phyloP scores from a whole-genome alignment of 148 eudicot species.

The Beta vulgaris region DNA sequence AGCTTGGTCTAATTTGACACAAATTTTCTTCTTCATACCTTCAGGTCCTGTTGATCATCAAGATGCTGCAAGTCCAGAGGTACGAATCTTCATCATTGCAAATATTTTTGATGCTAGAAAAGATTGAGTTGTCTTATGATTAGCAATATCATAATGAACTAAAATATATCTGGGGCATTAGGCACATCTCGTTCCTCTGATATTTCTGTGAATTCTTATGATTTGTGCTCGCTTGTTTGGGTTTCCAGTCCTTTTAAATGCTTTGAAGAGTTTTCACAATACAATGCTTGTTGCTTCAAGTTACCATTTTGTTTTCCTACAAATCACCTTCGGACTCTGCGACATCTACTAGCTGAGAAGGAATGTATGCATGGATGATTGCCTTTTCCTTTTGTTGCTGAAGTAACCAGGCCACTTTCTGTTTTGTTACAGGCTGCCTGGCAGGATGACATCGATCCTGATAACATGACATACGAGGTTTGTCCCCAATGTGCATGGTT shows the following conservation, averaged over 20 bases:
- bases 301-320: neutral
- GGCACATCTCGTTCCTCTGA: too few species aligned
- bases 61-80: constrained; percentile 42
- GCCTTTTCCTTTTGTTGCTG: neutral
- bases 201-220: neutral
- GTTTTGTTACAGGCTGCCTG: constrained; percentile 42
- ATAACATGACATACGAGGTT: constrained; percentile 84
- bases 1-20: constrained; percentile 9
- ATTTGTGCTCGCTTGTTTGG: constrained; percentile 1
- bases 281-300: neutral
- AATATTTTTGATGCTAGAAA: neutral
- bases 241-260: neutral
- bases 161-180: neutral
- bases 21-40: neutral
- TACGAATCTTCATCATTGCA: constrained; percentile 20
- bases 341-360: neutral
- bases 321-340: neutral
- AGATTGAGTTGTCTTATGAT: neutral
- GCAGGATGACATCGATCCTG: constrained; percentile 66
- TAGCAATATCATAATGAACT: neutral
- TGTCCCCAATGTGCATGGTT: constrained; percentile 13
- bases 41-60: constrained; percentile 45
- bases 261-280: neutral
- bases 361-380: neutral
- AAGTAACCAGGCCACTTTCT: neutral